A percentile compares a stretch with the other conserved stretches of the same genome.
Evolutionary conservation across 768 basidiomycete species (phyloP).

Genomic region (Pilatotrama ljubarskyi): DNA sequence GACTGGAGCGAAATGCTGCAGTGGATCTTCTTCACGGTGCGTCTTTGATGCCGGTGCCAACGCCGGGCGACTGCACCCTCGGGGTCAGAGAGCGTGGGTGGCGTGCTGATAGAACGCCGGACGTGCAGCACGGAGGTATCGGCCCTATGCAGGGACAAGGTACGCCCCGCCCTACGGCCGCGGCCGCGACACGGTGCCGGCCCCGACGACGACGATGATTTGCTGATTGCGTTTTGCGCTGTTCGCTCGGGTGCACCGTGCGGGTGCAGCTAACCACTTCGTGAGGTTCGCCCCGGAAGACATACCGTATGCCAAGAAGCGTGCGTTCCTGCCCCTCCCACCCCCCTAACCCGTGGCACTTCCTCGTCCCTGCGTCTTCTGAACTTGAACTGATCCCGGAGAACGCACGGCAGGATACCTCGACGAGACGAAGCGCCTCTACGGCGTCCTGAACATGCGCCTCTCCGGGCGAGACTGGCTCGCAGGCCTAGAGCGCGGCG

Average conservation of each 20-base stretch:
- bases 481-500: constrained; percentile 56
- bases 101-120: not conserved
- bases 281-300: constrained; percentile 59
- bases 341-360: not conserved
- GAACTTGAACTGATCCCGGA: too few relatives aligned
- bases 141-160: constrained; percentile 84
- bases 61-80: too few relatives aligned
- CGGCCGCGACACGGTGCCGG: not conserved
- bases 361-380: not conserved
- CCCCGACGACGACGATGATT: too few relatives aligned
- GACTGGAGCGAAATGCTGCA: constrained; percentile 72
- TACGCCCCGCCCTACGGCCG: too few relatives aligned
- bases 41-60: constrained; percentile 16
- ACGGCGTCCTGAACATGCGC: constrained; percentile 60
- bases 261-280: constrained; percentile 59
- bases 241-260: too few relatives aligned
- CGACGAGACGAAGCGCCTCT: constrained; percentile 81
- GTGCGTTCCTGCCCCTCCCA: constrained; percentile 35
- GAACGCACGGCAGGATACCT: constrained; percentile 66
- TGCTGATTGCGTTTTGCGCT: not conserved
- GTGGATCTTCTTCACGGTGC: constrained; percentile 82
- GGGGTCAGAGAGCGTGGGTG: not conserved
- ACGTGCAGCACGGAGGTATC: constrained; percentile 65
- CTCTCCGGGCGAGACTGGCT: constrained; percentile 70
- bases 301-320: constrained; percentile 66